Base-by-base conservation (phyloP, 2,329 filamentous ascomycete species). In the Xylariales sp. region DNA sequence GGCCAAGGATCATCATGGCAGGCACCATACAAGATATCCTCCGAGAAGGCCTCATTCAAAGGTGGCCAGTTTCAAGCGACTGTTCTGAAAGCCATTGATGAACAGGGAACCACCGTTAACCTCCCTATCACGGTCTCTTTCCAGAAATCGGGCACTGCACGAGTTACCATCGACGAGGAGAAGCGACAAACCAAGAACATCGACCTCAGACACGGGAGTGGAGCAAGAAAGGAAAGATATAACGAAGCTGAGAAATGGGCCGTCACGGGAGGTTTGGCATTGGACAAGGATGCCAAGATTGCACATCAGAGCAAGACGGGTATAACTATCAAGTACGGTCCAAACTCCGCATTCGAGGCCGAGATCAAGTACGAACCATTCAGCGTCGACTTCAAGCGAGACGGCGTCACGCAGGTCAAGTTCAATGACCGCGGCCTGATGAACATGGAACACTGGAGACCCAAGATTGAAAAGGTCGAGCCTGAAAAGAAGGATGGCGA, bases 381-480 rank as follows among this genome's bases (percentile, higher is more conserved):
- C 50, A 74, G 75, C 27, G 76, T 97, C 40, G 85, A 95, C 35
- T 98, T 98, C 61, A 84, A 85, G 64, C 77, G 90, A 32, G 86
- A 93, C 53, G 89, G 86, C 1, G 71, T 78, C 50, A 84, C 84
- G 0, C 88, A 97, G 46, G 74, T 98, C 62, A 87, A 84, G 57
- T 74, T 98, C 63, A 98, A 98, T 58, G 83, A 90, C 51, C 80
- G 84, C n/a, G 91, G 91, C 1, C 69, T 94, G 48, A 62, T 98
- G 62, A 98, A 97, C 57, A 66, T 97, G 61, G 93, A 98, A 63
- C 93, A 98, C 60, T 98, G 93, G 93, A 76, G 93, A 46, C 76
- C 84, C 31, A 95, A 95, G 74, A 66, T 88, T 12, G 90, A 95
- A 31, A 69, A 73, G 51, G 59, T 65, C 7, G 58, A 56, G 45